phyloP scores from a whole-genome alignment of 1,284 basidiomycete species.

The Rhodotorula mucilaginosa region DNA sequence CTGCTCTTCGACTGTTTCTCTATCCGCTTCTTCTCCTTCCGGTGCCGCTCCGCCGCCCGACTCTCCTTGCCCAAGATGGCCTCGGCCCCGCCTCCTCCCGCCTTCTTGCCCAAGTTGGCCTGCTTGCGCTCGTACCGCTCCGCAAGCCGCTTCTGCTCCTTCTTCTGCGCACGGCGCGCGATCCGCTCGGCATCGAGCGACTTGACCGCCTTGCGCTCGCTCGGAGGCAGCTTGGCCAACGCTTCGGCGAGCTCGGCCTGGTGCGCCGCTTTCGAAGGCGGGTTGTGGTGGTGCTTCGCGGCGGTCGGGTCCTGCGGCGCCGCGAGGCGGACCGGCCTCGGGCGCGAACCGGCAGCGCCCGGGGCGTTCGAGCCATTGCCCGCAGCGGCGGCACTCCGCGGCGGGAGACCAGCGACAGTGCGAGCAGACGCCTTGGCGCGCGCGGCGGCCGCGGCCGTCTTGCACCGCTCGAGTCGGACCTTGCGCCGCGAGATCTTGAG shows the following conservation, averaged over 20 bases:
- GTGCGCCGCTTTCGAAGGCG: conserved; percentile 13
- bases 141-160: conserved; percentile 42
- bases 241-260: conserved; percentile 62
- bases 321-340: conserved; percentile 14
- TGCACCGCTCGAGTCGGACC: conserved; percentile 80
- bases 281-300: conserved; percentile 3
- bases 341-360: conserved; percentile 1
- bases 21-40: conserved; percentile 39
- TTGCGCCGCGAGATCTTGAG: conserved; percentile 87
- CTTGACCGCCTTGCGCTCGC: conserved; percentile 78
- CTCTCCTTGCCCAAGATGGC: conserved; percentile 28
- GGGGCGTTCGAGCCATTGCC: background rate
- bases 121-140: conserved; percentile 39
- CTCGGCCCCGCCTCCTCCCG: conserved; percentile 20
- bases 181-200: conserved; percentile 71
- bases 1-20: conserved; percentile 23
- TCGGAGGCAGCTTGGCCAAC: conserved; percentile 73
- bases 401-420: conserved; percentile 5
- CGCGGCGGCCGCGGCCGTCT: conserved; percentile 52
- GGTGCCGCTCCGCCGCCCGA: conserved; percentile 31
- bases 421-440: conserved; percentile 26
- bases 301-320: conserved; percentile 30
- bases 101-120: conserved; percentile 30
- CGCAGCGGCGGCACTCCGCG: background rate
- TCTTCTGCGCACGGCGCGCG: conserved; percentile 77